These are phyloP conservation scores for Elsinoe perseae DNA, from an alignment of 2,329 filamentous ascomycete species.

Conservation along the genomic window DNA sequence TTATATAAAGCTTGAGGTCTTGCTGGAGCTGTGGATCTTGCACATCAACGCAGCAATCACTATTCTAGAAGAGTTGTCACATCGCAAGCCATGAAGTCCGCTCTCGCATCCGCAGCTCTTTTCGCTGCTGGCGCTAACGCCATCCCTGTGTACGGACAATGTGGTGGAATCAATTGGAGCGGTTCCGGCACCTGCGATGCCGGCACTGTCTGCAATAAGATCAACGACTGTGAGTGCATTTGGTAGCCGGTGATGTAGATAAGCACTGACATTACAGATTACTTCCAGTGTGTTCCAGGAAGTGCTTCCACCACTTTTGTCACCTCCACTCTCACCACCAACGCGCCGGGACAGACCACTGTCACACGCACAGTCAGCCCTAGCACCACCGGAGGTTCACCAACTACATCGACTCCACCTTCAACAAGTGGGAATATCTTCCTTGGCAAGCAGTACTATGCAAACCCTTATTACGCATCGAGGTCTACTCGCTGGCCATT, in stretches of 20 bases:
- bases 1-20: background rate
- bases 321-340: conserved; percentile 18
- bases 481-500: conserved; percentile 50
- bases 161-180: conserved; percentile 19
- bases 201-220: conserved; percentile 18
- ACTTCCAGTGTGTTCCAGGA: conserved; percentile 24
- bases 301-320: conserved; percentile 23
- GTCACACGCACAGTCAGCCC: conserved; percentile 18
- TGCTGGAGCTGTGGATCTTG: background rate
- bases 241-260: background rate
- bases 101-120: conserved; percentile 1
- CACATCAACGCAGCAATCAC: background rate
- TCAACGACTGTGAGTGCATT: conserved; percentile 21
- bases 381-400: conserved; percentile 15
- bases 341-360: background rate
- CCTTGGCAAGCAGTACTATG: conserved; percentile 43
- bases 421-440: conserved; percentile 43
- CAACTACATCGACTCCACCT: conserved; percentile 13
- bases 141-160: conserved; percentile 20
- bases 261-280: conserved; percentile 19
- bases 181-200: conserved; percentile 21
- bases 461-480: conserved; percentile 48
- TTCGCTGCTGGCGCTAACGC: conserved; percentile 19
- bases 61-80: background rate
- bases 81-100: background rate